Evolutionary conservation across 768 basidiomycete genomes (phyloP).

Genomic region (Candolleomyces aberdarensis): DNA sequence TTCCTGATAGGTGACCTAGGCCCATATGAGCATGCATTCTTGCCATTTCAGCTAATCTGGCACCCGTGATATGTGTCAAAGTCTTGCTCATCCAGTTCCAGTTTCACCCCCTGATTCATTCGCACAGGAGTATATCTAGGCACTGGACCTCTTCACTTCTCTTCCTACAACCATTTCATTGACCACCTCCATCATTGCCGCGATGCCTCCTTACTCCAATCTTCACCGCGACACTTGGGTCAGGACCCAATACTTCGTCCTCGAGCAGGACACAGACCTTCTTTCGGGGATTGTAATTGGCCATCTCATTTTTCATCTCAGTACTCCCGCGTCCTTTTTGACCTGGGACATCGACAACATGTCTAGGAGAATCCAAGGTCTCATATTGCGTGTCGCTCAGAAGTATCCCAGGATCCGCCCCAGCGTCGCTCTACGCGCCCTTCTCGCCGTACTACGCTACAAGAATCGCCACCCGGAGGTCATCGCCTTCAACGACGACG

Average conservation of each 20-base stretch:
- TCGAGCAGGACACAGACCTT: neutral
- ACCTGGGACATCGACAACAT: neutral
- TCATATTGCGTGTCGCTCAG: neutral
- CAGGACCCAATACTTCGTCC: neutral
- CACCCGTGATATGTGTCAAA: too few species aligned
- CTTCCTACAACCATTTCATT: too few species aligned
- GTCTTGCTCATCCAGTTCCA: too few species aligned
- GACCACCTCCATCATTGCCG: too few species aligned
- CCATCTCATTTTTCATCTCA: neutral
- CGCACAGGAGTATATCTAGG: too few species aligned
- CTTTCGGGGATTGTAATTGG: neutral
- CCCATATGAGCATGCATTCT: slow-evolving; percentile 1
- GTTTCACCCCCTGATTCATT: too few species aligned
- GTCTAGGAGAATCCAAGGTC: neutral
- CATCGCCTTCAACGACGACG: neutral
- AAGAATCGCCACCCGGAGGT: neutral
- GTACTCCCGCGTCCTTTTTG: neutral
- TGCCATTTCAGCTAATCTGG: too few species aligned
- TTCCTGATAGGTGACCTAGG: neutral
- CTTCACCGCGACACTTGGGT: too few species aligned
- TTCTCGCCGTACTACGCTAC: neutral
- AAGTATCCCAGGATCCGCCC: neutral
- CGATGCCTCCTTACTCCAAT: too few species aligned
- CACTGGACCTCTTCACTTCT: too few species aligned
- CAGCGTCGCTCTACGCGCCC: neutral